Base-by-base conservation (phyloP, 345 rosid genomes). In the Psidium guajava region DNA sequence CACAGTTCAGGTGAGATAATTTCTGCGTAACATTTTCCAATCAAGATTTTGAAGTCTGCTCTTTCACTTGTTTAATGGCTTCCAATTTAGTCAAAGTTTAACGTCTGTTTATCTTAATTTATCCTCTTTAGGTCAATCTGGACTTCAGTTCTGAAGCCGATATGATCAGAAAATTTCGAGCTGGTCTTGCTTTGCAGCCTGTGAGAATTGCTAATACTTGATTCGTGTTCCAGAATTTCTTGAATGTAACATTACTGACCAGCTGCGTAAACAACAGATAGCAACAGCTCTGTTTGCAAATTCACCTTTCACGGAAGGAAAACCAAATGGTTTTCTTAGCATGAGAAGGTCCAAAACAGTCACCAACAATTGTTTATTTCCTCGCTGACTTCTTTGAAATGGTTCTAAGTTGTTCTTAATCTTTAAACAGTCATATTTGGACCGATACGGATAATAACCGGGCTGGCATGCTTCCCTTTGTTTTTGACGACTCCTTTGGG, bases 241-340 rank as follows among this genome's bases (percentile, higher is more conserved):
- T 40, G 10, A 40, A 28, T 21, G 21, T 56, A 51, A 59, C 20
- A 49, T 42, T 59, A 50, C 90, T 93, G 75, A 91, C 89, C 61
- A 27, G 44, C 85, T 75, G 52, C 61, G 36, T 81, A 85, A 83
- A 89, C 86, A 81, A 93, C 98, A 98, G 99, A 94, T 98, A 90
- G 99, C 99, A 86, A 96, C 99, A 4, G 99, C 99, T 86, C 88
- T 96, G 52, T 98, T 98, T 93, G 99, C 98, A 9, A 98, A 98
- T 90, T 98, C 99, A 81, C 99, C 99, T 86, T 98, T 98, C 84
- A 94, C 98, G 1, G 99, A 96, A 86, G 99, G 99, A 90, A 96
- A 94, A 91, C 99, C 97, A 75, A 98, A 96, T 87, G 99, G 99
- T 83, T 96, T 90, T 91, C 99, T 98, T 86, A 98, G 99, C 93